Evolutionary conservation across 129 eudicot genomes (phyloP), one percentile per base, ranked within the genome.

Genomic region (Ambrosia artemisiifolia): DNA sequence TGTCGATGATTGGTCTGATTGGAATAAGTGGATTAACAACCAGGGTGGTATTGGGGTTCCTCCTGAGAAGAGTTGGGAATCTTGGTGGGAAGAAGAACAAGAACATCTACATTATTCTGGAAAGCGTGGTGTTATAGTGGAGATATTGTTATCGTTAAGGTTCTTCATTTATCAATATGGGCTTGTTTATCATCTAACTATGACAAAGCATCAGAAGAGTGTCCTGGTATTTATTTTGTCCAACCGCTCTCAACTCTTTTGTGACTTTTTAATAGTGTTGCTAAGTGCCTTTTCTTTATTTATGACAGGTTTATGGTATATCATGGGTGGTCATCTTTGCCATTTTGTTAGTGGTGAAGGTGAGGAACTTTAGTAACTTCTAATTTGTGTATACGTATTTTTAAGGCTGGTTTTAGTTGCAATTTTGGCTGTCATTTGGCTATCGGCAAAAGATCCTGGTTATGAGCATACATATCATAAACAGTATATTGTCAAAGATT

Each of bases 31-130:
- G 98, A 92, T 89, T 42, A 80, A 81, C 71, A 92, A 87, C 75
- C 79, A 82, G 61, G 98, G 98, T 34, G 98, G 98, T 73, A 88
- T 88, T 42, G 96, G 98, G 77, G 98, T 92, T 16, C 89, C 91
- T 42, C 86, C 98, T 7, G 94, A 83, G 72, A 92, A 89, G 75
- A 92, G 98, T 85, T 92, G 98, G 98, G 98, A 92, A 77, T 92
- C 98, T 11, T 92, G 98, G 98, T 92, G 98, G 96, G 98, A 88
- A 67, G 94, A 85, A 80, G 96, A 92, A 75, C 98, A 92, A 78
- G 98, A 92, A 64, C 96, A 88, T 74, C 84, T 92, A 34, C 85
- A 77, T 33, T 95, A 89, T 74, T 75, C 89, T 50, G 98, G 97
- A 11, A 81, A 70, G 51, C 95, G 94, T 71, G 97, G 95, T 43